These are phyloP conservation scores for Phoma sp. DNA, from an alignment of 2,329 filamentous ascomycete genomes.

Conservation along the genomic window DNA sequence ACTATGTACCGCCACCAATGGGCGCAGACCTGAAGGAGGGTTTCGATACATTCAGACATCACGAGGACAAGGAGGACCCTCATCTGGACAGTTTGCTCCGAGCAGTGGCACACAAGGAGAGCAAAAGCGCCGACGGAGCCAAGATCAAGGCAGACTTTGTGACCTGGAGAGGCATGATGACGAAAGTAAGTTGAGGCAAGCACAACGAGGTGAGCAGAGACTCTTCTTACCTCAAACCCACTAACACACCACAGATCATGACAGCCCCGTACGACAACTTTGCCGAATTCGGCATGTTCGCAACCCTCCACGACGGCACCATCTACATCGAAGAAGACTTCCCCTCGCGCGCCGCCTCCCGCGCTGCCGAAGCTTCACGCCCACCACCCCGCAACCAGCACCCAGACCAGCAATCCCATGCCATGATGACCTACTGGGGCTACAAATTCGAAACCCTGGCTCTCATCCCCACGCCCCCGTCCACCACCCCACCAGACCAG, in stretches of 20 bases:
- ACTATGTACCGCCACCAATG: slow-evolving; percentile 81
- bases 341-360: slow-evolving; percentile 70
- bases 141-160: slow-evolving; percentile 80
- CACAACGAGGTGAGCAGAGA: slow-evolving; percentile 23
- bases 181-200: slow-evolving; percentile 69
- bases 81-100: slow-evolving; percentile 85
- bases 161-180: slow-evolving; percentile 99
- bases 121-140: slow-evolving; percentile 62
- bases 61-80: slow-evolving; percentile 83
- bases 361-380: slow-evolving; percentile 53
- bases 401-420: slow-evolving; percentile 68
- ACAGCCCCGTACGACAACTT: slow-evolving; percentile 80
- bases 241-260: slow-evolving; percentile 71
- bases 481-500: slow-evolving; percentile 75
- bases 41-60: slow-evolving; percentile 81
- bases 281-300: slow-evolving; percentile 93
- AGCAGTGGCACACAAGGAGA: slow-evolving; percentile 77
- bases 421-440: slow-evolving; percentile 94
- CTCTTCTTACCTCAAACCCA: slow-evolving; percentile 21
- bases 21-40: slow-evolving; percentile 79
- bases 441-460: slow-evolving; percentile 96
- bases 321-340: slow-evolving; percentile 91
- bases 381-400: slow-evolving; percentile 46
- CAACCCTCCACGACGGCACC: slow-evolving; percentile 83
- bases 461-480: slow-evolving; percentile 79